Evolutionary conservation across 2,329 filamentous ascomycete genomes (phyloP).

Genomic region (Emmonsia crescens): DNA sequence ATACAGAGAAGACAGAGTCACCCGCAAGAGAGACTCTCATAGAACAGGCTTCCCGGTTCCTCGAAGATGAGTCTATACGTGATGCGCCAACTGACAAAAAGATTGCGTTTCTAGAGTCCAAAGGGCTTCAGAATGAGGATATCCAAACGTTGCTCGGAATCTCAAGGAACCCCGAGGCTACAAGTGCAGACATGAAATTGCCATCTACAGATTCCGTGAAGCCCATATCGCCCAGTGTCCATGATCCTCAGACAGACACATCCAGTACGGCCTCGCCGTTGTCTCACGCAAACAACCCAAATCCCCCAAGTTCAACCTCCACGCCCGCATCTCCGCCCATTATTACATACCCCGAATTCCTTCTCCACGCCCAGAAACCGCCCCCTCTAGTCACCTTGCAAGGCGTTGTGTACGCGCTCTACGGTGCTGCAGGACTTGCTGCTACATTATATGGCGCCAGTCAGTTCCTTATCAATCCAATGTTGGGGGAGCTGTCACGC

Average conservation of each 20-base stretch:
- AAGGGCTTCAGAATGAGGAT: slow-evolving; percentile 57
- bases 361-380: slow-evolving; percentile 47
- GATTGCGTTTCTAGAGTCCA: slow-evolving; percentile 62
- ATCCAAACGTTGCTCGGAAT: slow-evolving; percentile 55
- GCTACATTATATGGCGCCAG: slow-evolving; percentile 48
- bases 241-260: neutral
- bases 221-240: neutral
- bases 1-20: slow-evolving; percentile 14
- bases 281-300: neutral
- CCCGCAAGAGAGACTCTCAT: slow-evolving; percentile 28
- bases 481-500: slow-evolving; percentile 43
- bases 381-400: slow-evolving; percentile 50
- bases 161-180: slow-evolving; percentile 23
- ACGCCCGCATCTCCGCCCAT: slow-evolving; percentile 40
- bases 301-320: neutral
- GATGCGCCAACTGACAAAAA: slow-evolving; percentile 62
- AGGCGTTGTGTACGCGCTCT: slow-evolving; percentile 47
- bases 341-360: slow-evolving; percentile 57
- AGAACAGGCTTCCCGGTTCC: slow-evolving; percentile 63
- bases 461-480: slow-evolving; percentile 49
- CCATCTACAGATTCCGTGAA: slow-evolving; percentile 1
- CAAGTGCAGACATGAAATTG: slow-evolving; percentile 11
- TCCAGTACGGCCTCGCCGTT: neutral
- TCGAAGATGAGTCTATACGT: slow-evolving; percentile 62
- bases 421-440: slow-evolving; percentile 45